Percentiles rank a stretch among this genome's conserved stretches.
Conservation (phyloP, 306 rosid genomes). For the Amphicarpaea edgeworthii region DNA sequence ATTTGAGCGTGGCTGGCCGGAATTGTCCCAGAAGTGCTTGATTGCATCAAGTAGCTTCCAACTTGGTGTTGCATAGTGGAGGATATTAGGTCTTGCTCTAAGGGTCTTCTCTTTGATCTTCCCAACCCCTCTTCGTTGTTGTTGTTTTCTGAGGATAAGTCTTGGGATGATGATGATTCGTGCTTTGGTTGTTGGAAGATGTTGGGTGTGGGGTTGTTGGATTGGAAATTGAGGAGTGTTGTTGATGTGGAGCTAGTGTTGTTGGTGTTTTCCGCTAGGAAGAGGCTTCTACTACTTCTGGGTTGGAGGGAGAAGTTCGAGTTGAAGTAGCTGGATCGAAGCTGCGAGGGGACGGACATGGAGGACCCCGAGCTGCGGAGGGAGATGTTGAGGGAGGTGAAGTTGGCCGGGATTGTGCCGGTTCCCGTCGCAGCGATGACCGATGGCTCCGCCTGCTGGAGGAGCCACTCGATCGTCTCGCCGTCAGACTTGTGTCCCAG, state of each 20-base stretch:
- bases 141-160: conserved; percentile 4
- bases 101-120: conserved; percentile 61
- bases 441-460: conserved; percentile 88
- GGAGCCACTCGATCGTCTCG: conserved; percentile 64
- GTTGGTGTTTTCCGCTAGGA: conserved; percentile 57
- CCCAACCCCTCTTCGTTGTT: conserved; percentile 59
- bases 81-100: conserved; percentile 59
- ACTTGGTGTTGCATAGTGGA: conserved; percentile 58
- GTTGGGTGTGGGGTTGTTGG: conserved; percentile 49
- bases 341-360: conserved; percentile 78
- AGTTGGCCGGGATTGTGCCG: conserved; percentile 93
- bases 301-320: conserved; percentile 72
- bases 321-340: conserved; percentile 79
- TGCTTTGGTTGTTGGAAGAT: conserved; percentile 74
- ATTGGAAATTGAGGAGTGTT: conserved; percentile 73
- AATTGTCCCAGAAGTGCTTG: conserved; percentile 60
- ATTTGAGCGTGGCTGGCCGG: conserved; percentile 76
- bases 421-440: conserved; percentile 96
- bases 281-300: conserved; percentile 54
- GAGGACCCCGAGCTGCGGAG: conserved; percentile 88
- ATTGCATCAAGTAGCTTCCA: conserved; percentile 76
- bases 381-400: conserved; percentile 55
- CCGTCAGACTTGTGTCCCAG: conserved; percentile 50
- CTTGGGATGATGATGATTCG: conserved; percentile 44
- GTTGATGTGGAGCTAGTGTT: conserved; percentile 45